Percentiles rank a stretch among this genome's conserved stretches.
These are phyloP conservation scores for Diatrype stigma DNA, from an alignment of 2,329 filamentous ascomycete species.

Conservation along the genomic window DNA sequence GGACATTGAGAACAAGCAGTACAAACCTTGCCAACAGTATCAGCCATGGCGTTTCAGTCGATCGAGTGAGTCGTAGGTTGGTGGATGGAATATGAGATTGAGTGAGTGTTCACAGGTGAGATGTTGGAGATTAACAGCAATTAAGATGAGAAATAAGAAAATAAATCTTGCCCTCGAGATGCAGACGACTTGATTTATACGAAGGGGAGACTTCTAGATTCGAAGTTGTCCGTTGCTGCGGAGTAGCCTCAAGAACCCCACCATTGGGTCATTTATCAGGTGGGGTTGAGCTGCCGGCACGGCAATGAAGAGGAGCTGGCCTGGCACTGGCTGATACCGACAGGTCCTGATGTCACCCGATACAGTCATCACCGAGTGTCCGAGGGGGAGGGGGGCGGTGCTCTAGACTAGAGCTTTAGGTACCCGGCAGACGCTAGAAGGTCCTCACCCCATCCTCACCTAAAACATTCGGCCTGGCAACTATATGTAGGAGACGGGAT, in stretches of 20 bases:
- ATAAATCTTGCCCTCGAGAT: not conserved
- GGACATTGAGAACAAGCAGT: conserved; percentile 7
- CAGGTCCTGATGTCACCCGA: not conserved
- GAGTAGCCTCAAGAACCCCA: not conserved
- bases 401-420: no score
- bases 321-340: not conserved
- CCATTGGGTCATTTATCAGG: not conserved
- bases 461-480: no score
- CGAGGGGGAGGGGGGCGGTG: no score
- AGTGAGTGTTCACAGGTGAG: not conserved
- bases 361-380: no score
- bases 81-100: conserved; percentile 1
- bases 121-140: not conserved
- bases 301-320: not conserved
- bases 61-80: not conserved
- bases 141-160: not conserved
- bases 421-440: no score
- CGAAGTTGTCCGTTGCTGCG: not conserved
- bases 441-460: no score
- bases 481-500: no score
- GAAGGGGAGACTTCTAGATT: not conserved
- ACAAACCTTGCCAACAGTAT: conserved; percentile 50
- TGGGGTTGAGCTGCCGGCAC: not conserved
- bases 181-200: not conserved
- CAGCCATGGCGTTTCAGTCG: conserved; percentile 36